These are phyloP conservation scores for Salicornia ramosissima DNA, from an alignment of 148 eudicot species.

Conservation along the genomic window DNA sequence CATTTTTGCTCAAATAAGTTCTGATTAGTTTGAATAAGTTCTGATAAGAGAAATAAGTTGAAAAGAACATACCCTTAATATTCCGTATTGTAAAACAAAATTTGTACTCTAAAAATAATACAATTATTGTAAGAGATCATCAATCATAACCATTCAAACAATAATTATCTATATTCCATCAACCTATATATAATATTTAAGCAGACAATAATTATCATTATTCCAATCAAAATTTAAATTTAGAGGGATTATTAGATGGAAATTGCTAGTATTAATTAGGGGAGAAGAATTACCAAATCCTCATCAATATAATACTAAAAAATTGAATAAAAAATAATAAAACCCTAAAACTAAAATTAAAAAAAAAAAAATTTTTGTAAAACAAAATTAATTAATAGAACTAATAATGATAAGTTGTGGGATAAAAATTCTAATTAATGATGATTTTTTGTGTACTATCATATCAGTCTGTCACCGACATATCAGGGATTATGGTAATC, in stretches of 20 bases:
- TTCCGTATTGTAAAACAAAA: no score
- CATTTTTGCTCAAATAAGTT: no score
- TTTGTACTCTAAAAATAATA: no score
- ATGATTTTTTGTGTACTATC: slow-evolving; percentile 12
- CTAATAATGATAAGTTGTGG: not conserved
- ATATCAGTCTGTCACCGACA: slow-evolving; percentile 23
- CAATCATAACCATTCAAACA: not conserved
- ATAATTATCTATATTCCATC: not conserved
- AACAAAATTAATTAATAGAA: no score
- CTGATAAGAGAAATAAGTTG: no score
- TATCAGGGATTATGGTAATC: slow-evolving; percentile 14
- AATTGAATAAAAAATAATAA: not conserved
- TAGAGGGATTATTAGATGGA: not conserved
- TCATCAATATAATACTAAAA: not conserved
- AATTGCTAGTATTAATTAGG: slow-evolving; percentile 10
- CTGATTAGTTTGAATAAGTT: no score
- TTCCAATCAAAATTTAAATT: not conserved
- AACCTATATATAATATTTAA: not conserved
- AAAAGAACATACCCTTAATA: no score
- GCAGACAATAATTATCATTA: not conserved
- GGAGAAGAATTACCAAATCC: not conserved
- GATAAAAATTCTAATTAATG: slow-evolving; percentile 6
- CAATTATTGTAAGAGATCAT: not conserved
- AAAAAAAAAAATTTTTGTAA: no score
- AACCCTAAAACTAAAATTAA: not conserved